Conservation (phyloP, 2,329 filamentous ascomycete genomes). For the Alternaria sp. region DNA sequence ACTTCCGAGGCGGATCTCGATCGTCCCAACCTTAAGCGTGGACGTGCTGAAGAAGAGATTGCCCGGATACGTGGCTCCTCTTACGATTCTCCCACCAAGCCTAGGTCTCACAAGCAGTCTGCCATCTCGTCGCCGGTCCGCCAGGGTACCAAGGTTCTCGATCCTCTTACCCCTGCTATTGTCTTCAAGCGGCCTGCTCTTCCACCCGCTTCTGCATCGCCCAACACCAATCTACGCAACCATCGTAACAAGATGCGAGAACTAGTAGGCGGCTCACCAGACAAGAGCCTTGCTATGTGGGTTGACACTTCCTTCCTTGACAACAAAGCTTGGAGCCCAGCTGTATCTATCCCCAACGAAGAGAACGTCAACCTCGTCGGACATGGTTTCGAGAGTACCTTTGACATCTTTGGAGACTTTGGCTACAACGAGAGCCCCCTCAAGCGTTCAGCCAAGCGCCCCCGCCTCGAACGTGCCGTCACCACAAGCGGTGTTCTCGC, state of each 20-base stretch:
- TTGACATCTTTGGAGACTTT: slow-evolving; percentile 66
- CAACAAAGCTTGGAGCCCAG: slow-evolving; percentile 64
- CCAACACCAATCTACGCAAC: slow-evolving; percentile 88
- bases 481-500: slow-evolving; percentile 67
- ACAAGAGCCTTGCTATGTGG: slow-evolving; percentile 61
- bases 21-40: slow-evolving; percentile 81
- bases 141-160: slow-evolving; percentile 38
- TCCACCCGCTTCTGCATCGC: slow-evolving; percentile 80
- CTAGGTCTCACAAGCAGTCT: slow-evolving; percentile 61
- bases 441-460: slow-evolving; percentile 65
- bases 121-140: slow-evolving; percentile 53
- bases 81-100: slow-evolving; percentile 86
- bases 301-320: slow-evolving; percentile 58
- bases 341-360: slow-evolving; percentile 68
- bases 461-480: slow-evolving; percentile 67
- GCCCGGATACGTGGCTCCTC: slow-evolving; percentile 89
- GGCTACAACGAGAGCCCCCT: slow-evolving; percentile 66
- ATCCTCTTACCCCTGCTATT: slow-evolving; percentile 80
- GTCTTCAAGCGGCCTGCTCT: slow-evolving; percentile 75
- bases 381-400: slow-evolving; percentile 56
- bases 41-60: slow-evolving; percentile 94
- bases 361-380: slow-evolving; percentile 61
- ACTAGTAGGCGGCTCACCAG: slow-evolving; percentile 77
- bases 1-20: slow-evolving; percentile 78
- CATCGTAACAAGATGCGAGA: slow-evolving; percentile 84